Base-by-base conservation (phyloP, 2,329 filamentous ascomycete genomes). In the Pseudogymnoascus pannorum region DNA sequence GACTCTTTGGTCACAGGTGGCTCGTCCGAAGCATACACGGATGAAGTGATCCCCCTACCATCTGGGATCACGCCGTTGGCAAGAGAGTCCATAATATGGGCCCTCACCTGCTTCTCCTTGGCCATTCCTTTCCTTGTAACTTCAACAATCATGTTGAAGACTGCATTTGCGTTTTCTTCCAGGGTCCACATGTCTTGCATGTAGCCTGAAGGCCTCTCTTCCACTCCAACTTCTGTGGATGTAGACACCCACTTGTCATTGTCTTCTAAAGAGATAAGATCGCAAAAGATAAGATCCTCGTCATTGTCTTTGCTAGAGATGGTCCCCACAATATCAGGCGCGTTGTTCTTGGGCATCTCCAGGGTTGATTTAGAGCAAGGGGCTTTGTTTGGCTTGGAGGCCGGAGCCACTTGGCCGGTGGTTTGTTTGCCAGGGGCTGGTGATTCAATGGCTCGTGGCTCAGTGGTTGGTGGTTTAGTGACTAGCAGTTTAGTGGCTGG, bases 141-240 rank as follows among this genome's bases (percentile, higher is more conserved):
- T 20, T 54, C 48, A 8, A 54, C 48, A 4, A 54, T 54, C 11
- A 20, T 33, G 26, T 54, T 33, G 48, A 54, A 54, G 26, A 54
- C 26, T 4, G 48, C 48, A 18, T 31, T 33, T 54, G 48, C 48
- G 8, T 31, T 31, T 5, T 54, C 48, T 31, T 54, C 48, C n/a
- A 54, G 6, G n/a, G 48, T 31, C 48, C 48, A 54, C 48, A 54
- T 54, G 5, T 54, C 48, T 54, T 54, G 26, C 48, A 54, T 54
- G 20, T 54, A 54, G 26, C 24, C 26, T 20, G 48, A 54, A 11
- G 48, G n/a, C 1, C 9, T 8, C 26, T 31, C 26, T 12, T 54
- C 26, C 26, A 12, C 16, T 14, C 31, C 5, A 12, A 18, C 16
- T 20, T 54, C 48, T 8, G 48, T 20, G 16, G 48, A 54, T 33